These are phyloP conservation scores for Thuja plicata DNA, from an alignment of 83 land plant species.

Conservation along the genomic window DNA sequence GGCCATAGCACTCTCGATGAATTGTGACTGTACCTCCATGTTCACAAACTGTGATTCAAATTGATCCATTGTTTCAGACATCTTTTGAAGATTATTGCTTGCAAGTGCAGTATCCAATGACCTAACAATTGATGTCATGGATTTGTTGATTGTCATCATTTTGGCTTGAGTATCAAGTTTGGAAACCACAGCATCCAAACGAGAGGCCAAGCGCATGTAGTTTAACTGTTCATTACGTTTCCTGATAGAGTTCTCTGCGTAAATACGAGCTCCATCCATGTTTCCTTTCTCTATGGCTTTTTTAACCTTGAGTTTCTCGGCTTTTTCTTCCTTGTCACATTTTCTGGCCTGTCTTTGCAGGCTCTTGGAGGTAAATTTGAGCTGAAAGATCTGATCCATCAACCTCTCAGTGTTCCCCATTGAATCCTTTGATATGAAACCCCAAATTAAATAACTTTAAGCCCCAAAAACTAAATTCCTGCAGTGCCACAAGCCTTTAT, in stretches of 20 bases:
- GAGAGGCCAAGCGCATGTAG: conserved; percentile 81
- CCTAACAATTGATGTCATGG: conserved; percentile 70
- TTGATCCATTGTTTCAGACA: conserved; percentile 80
- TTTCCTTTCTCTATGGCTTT: conserved; percentile 95
- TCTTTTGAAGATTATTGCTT: conserved; percentile 72
- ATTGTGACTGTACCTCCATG: conserved; percentile 89
- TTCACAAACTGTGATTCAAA: conserved; percentile 83
- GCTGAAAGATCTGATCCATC: conserved; percentile 84
- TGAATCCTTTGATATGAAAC: not conserved
- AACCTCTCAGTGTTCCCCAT: conserved; percentile 79
- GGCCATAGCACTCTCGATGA: conserved; percentile 81
- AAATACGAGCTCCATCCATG: conserved; percentile 90
- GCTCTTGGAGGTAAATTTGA: conserved; percentile 78
- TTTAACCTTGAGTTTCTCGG: conserved; percentile 86
- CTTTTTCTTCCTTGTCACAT: conserved; percentile 90
- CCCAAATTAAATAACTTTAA: not conserved
- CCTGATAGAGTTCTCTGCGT: conserved; percentile 90
- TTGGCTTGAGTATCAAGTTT: conserved; percentile 84
- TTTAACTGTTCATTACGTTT: conserved; percentile 89
- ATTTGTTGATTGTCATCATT: conserved; percentile 65
- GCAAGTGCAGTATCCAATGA: conserved; percentile 62
- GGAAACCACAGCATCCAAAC: conserved; percentile 88
- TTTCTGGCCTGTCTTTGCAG: conserved; percentile 80
- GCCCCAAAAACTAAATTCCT: not conserved
- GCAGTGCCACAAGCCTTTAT: not conserved